Base-by-base conservation (phyloP, 257 asterid species). In the Capsicum pubescens region DNA sequence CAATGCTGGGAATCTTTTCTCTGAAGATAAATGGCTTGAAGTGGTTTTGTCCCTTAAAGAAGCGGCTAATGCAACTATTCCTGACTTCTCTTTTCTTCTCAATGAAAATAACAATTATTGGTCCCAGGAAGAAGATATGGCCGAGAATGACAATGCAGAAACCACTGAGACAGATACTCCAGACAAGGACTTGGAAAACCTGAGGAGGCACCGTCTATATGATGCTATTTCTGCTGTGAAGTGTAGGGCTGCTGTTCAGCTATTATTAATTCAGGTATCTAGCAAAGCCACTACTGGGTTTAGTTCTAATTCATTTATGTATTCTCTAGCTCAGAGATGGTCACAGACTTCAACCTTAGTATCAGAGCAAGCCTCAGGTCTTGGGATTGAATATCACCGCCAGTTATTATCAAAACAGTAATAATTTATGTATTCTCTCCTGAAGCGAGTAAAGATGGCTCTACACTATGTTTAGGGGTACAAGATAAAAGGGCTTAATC, bases 241-340 rank as follows among this genome's bases (percentile, higher is more conserved):
- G 89, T 93, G 98, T 89, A 93, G 98, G 86, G 97, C 98, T 87
- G 98, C 99, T 35, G 91, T 97, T 89, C 99, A 97, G 90, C 99
- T 95, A 85, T 88, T 97, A 84, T 87, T 97, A 63, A 94, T 97
- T 89, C 99, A 97, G 99, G 99, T 97, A 84, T 4, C 83, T 74
- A 57, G 50, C 19, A 46, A 59, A 55, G 48, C 17, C 81, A 54
- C 64, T 26, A 1, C 48, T 21, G 19, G 63, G 14, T 76, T 52
- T 57, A 72, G 61, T 86, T 68, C 71, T 79, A 68, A 81, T 69
- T 48, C 44, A 80, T 54, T 72, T 87, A 81, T 86, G 50, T 66
- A 66, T 79, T 42, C 74, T 82, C 76, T 67, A 64, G 71, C 46
- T 64, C 26, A 64, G 46, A 64, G 17, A 32, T 26, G 71, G 71